Conservation (phyloP, 371 early-diverging fungal species). For the Entomophthora muscae region DNA sequence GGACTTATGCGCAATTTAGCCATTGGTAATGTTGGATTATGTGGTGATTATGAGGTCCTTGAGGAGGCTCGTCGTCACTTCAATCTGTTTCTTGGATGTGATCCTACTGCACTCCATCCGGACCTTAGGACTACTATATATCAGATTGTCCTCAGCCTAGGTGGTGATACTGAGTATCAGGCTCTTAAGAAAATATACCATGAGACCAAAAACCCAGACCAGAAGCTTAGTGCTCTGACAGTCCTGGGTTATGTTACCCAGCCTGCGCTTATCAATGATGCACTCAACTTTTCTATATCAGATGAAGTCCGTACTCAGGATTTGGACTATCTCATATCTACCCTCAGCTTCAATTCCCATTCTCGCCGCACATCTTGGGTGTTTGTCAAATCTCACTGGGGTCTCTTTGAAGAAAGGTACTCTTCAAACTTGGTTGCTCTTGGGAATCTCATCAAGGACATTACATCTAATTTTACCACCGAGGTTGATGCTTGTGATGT, state of each 20-base stretch:
- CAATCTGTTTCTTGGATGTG: too few relatives aligned
- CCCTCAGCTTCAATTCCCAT: conserved; percentile 32
- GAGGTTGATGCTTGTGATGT: conserved; percentile 42
- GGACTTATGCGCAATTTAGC: conserved; percentile 23
- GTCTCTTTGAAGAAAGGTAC: conserved; percentile 41
- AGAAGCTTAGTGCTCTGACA: conserved; percentile 60
- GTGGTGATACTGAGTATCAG: conserved; percentile 57
- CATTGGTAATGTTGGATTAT: conserved; percentile 22
- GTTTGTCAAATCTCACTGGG: conserved; percentile 59
- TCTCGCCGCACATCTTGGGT: conserved; percentile 55
- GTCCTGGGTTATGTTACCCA: conserved; percentile 51
- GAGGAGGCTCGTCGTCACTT: conserved; percentile 31
- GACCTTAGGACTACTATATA: conserved; percentile 67
- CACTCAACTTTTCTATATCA: conserved; percentile 44
- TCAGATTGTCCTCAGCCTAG: conserved; percentile 46
- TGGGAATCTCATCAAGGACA: conserved; percentile 44
- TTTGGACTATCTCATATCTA: conserved; percentile 28
- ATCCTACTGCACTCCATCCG: conserved; percentile 49
- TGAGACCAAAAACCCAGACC: conserved; percentile 45
- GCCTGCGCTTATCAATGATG: conserved; percentile 28
- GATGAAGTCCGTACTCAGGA: conserved; percentile 70
- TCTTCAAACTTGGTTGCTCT: conserved; percentile 49
- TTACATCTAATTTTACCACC: conserved; percentile 48
- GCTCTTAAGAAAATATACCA: conserved; percentile 49
- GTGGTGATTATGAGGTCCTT: conserved; percentile 20